phyloP scores from a whole-genome alignment of 2,329 filamentous ascomycete species.

The Penicillium sp. region DNA sequence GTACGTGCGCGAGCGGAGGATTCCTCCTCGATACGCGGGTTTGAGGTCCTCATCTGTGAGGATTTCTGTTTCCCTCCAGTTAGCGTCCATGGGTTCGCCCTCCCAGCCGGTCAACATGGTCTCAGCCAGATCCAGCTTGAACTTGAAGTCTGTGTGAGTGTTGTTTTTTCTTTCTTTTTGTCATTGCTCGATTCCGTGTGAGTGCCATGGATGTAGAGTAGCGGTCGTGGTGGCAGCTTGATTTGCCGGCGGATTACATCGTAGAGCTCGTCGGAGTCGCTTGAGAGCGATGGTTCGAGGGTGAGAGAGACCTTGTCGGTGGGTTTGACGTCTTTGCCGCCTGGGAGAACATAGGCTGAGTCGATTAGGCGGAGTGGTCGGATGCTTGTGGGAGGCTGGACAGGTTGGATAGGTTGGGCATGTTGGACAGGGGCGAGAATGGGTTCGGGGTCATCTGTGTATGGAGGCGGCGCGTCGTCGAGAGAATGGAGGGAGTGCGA shows the following conservation, averaged over 20 bases:
- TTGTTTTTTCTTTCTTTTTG: constrained; percentile 14
- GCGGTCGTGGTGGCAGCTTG: constrained; percentile 22
- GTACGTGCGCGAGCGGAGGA: constrained; percentile 16
- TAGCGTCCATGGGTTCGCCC: not conserved
- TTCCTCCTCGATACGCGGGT: constrained; percentile 21
- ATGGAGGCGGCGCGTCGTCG: constrained; percentile 22
- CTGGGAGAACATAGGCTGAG: constrained; percentile 22
- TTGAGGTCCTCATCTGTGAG: constrained; percentile 15
- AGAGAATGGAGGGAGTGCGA: constrained; percentile 22
- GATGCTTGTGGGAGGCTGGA: not conserved
- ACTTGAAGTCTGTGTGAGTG: constrained; percentile 20
- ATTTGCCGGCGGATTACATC: constrained; percentile 18
- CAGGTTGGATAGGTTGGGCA: not conserved
- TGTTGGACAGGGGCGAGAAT: not conserved
- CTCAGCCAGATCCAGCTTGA: constrained; percentile 24
- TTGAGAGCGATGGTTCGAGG: constrained; percentile 17
- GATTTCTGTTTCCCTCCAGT: constrained; percentile 16
- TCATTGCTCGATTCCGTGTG: constrained; percentile 18
- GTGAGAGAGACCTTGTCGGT: constrained; percentile 13
- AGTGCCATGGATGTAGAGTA: constrained; percentile 17
- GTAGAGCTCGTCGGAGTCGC: constrained; percentile 16
- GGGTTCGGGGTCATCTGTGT: constrained; percentile 21
- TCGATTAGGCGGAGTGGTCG: constrained; percentile 18
- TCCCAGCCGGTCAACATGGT: constrained; percentile 28
- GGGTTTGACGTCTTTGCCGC: constrained; percentile 4